These are phyloP conservation scores for Linnemannia elongata DNA, from an alignment of 192 early-diverging fungal species.

Conservation along the genomic window DNA sequence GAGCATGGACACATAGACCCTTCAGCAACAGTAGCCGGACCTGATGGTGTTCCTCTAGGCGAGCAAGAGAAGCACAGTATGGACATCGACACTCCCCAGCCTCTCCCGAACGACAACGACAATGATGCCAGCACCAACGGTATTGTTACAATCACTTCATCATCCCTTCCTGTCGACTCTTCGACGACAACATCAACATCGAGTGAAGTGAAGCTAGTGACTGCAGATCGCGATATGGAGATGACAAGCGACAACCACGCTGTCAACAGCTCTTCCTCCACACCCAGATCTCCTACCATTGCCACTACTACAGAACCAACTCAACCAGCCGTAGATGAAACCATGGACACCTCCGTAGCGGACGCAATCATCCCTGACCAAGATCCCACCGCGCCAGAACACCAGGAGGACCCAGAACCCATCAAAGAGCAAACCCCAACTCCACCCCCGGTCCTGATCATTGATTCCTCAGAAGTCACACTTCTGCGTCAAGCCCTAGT, in stretches of 20 bases:
- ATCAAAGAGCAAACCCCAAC: not conserved
- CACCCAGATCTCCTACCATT: not conserved
- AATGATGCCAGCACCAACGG: not conserved
- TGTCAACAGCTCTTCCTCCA: not conserved
- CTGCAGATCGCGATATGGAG: not conserved
- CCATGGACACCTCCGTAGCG: not conserved
- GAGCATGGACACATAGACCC: not conserved
- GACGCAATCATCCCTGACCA: not conserved
- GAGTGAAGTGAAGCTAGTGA: not conserved
- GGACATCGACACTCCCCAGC: not conserved
- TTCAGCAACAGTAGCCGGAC: not conserved
- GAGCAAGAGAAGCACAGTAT: not conserved
- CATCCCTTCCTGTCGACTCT: not conserved
- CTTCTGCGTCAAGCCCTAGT: constrained; percentile 8
- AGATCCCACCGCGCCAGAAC: not conserved
- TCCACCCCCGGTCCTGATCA: not conserved
- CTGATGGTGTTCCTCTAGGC: not conserved
- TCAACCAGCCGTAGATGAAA: not conserved
- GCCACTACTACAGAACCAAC: not conserved
- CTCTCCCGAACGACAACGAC: not conserved
- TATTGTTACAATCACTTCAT: not conserved
- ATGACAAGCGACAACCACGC: not conserved
- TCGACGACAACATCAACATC: not conserved
- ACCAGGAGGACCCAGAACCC: not conserved
- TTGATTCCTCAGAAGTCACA: not conserved